A percentile compares a stretch with the other conserved stretches of the same genome.
Conservation (phyloP, 2,329 filamentous ascomycete species). For the Fusarium globosum region DNA sequence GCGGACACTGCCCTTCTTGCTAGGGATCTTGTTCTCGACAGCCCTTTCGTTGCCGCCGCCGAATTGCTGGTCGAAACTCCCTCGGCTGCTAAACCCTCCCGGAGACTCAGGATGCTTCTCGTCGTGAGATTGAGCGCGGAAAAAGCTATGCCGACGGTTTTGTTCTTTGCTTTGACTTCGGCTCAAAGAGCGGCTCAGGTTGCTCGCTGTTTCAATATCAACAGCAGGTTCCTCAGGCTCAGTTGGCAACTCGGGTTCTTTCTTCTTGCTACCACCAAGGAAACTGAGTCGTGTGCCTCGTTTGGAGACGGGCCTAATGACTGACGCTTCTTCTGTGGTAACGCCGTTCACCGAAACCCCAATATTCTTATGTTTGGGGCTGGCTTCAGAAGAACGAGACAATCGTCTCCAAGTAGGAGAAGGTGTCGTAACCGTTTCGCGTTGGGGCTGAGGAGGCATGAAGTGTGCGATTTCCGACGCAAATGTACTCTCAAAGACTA, state of each 20-base stretch:
- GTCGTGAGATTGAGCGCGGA: slow-evolving; percentile 54
- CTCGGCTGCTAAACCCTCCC: slow-evolving; percentile 42
- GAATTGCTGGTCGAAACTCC: slow-evolving; percentile 47
- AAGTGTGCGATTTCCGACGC: slow-evolving; percentile 74
- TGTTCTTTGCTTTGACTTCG: slow-evolving; percentile 46
- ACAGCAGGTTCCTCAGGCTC: slow-evolving; percentile 47
- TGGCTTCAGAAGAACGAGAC: slow-evolving; percentile 57
- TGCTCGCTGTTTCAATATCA: slow-evolving; percentile 50
- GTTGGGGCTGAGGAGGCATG: slow-evolving; percentile 59
- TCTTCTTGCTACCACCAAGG: slow-evolving; percentile 64
- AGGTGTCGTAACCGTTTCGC: slow-evolving; percentile 55
- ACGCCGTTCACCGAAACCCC: slow-evolving; percentile 50
- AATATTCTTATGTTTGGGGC: slow-evolving; percentile 48
- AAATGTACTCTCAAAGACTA: slow-evolving; percentile 72
- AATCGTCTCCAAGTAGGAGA: slow-evolving; percentile 62
- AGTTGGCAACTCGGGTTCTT: slow-evolving; percentile 49
- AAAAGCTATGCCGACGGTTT: slow-evolving; percentile 56
- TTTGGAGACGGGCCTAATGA: slow-evolving; percentile 62
- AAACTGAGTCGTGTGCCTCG: slow-evolving; percentile 67
- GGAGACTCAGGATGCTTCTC: slow-evolving; percentile 40
- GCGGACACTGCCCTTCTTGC: slow-evolving; percentile 73
- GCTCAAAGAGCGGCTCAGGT: slow-evolving; percentile 45
- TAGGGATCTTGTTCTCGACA: slow-evolving; percentile 49
- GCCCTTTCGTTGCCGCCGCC: slow-evolving; percentile 41
- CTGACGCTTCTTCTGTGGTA: slow-evolving; percentile 61